Evolutionary conservation across 345 rosid genomes (phyloP).

Genomic region (Euphorbia tirucalli): DNA sequence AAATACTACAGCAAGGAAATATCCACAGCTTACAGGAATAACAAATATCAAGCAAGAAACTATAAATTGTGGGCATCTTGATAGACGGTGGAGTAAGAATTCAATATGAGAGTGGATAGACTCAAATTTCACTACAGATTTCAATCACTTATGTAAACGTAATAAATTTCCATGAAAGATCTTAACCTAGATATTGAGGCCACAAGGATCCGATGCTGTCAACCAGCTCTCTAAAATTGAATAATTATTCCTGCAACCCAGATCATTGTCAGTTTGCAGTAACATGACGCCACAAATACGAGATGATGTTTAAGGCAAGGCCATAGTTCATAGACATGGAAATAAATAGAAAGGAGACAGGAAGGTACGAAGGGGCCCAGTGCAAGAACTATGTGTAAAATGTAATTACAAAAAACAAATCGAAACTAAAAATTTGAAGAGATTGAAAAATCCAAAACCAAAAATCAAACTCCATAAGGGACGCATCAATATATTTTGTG

Average conservation of each 20-base stretch:
- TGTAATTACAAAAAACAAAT: not conserved
- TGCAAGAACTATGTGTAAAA: not conserved
- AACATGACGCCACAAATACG: slow-evolving; percentile 22
- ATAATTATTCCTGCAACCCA: slow-evolving; percentile 52
- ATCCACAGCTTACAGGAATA: not conserved
- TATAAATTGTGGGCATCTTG: not conserved
- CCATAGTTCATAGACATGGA: not conserved
- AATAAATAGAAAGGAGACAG: not conserved
- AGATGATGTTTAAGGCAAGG: not conserved
- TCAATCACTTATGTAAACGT: slow-evolving; percentile 7
- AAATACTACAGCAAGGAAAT: not conserved
- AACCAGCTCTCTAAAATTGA: slow-evolving; percentile 58
- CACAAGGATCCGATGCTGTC: slow-evolving; percentile 45
- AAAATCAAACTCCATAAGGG: not conserved
- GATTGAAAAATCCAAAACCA: not conserved
- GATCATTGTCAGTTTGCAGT: slow-evolving; percentile 35
- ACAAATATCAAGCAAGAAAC: not conserved
- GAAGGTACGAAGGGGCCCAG: no score
- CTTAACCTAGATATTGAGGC: slow-evolving; percentile 52
- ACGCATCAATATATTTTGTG: not conserved
- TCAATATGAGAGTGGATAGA: not conserved
- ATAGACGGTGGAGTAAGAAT: not conserved
- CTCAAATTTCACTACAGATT: not conserved
- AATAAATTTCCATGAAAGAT: slow-evolving; percentile 38
- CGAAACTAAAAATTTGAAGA: not conserved